Conservation (phyloP, 2,329 filamentous ascomycete species). For the Septoria petroselini region DNA sequence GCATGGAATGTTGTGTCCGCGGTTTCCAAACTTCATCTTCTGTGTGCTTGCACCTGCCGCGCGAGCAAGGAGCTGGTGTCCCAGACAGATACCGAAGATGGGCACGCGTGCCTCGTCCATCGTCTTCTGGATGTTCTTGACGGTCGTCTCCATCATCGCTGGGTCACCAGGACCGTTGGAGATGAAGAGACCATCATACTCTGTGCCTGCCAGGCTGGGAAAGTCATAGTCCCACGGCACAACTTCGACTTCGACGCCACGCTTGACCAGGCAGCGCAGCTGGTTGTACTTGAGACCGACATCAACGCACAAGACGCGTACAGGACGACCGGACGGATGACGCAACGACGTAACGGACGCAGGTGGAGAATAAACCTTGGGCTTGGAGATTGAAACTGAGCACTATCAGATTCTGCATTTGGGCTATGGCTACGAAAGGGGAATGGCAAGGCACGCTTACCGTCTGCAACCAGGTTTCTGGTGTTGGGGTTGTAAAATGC, state of each 20-base stretch:
- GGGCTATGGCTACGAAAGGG: slow-evolving; percentile 22
- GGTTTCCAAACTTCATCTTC: slow-evolving; percentile 99
- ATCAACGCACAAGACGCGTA: slow-evolving; percentile 89
- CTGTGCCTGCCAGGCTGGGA: slow-evolving; percentile 67
- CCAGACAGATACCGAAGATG: slow-evolving; percentile 93
- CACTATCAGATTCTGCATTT: slow-evolving; percentile 33
- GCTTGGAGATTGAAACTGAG: slow-evolving; percentile 81
- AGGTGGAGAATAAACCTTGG: slow-evolving; percentile 79
- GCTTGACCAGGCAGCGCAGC: slow-evolving; percentile 82
- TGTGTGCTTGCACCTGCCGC: slow-evolving; percentile 79
- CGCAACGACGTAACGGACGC: slow-evolving; percentile 64
- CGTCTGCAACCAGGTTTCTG: slow-evolving; percentile 89
- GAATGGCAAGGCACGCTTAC: slow-evolving; percentile 55
- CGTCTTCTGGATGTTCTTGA: slow-evolving; percentile 72
- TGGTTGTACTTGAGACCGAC: slow-evolving; percentile 99
- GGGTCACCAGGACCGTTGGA: slow-evolving; percentile 98
- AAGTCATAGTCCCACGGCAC: slow-evolving; percentile 97
- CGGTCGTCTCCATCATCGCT: slow-evolving; percentile 73
- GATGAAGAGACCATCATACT: slow-evolving; percentile 95
- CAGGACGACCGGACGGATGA: slow-evolving; percentile 80
- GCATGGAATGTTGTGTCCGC: slow-evolving; percentile 97
- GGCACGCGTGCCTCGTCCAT: slow-evolving; percentile 77
- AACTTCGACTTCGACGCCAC: slow-evolving; percentile 89
- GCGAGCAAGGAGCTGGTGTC: slow-evolving; percentile 86
- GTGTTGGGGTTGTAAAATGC: slow-evolving; percentile 91